These are phyloP conservation scores for Trichoderma atroviride DNA, from an alignment of 2,329 filamentous ascomycete genomes.

Conservation along the genomic window DNA sequence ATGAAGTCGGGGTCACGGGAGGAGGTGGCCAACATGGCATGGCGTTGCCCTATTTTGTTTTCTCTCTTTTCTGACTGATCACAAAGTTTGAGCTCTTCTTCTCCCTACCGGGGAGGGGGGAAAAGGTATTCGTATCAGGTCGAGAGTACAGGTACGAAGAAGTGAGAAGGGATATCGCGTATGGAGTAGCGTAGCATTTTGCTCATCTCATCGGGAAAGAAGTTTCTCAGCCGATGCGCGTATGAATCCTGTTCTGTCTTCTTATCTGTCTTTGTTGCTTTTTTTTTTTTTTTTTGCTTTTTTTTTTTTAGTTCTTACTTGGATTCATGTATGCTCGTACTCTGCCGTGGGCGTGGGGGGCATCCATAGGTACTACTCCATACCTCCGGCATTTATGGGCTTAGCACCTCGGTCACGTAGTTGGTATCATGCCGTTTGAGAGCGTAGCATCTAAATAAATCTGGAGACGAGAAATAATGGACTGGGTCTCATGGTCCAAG, in stretches of 20 bases:
- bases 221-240: background rate
- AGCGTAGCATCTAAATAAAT: background rate
- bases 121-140: background rate
- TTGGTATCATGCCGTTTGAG: background rate
- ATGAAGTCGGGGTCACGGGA: constrained; percentile 14
- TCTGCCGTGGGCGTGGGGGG: background rate
- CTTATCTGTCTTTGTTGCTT: background rate
- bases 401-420: background rate
- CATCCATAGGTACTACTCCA: background rate
- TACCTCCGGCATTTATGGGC: background rate
- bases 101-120: background rate
- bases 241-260: background rate
- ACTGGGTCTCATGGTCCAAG: background rate
- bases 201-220: background rate
- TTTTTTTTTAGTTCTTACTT: background rate
- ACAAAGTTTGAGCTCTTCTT: background rate
- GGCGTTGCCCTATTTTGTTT: background rate
- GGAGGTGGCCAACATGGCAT: background rate
- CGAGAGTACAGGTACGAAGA: background rate
- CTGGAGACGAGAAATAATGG: background rate
- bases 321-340: background rate
- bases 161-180: background rate
- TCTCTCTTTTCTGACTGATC: background rate
- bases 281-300: background rate
- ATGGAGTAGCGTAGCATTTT: background rate